A percentile compares a stretch with the other conserved stretches of the same genome.
phyloP scores from a whole-genome alignment of 2,329 filamentous ascomycete genomes.

The Hypoxylon sp. region DNA sequence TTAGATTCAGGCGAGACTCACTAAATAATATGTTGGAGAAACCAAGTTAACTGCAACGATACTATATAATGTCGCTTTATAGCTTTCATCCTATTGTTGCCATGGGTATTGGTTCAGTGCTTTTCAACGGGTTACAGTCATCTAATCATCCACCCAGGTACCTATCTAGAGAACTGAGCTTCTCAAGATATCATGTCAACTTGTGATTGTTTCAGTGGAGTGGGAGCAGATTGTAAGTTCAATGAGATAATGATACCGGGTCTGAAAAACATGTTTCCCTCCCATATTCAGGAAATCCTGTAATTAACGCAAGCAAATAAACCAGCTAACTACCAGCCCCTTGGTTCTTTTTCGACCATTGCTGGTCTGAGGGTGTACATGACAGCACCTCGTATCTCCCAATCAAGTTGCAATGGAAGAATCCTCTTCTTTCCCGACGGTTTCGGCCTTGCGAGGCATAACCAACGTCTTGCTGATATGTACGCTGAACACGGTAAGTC shows the following conservation, averaged over 20 bases:
- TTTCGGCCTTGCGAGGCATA: constrained; percentile 31
- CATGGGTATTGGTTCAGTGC: neutral
- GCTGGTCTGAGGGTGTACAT: constrained; percentile 26
- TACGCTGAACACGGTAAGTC: constrained; percentile 17
- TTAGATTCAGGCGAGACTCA: neutral
- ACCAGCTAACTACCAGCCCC: constrained; percentile 7
- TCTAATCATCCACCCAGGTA: no score
- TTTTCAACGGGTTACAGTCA: neutral
- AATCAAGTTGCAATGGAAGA: neutral
- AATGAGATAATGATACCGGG: neutral
- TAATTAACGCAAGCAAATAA: constrained; percentile 4
- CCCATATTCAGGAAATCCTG: neutral
- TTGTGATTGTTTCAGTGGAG: constrained; percentile 29
- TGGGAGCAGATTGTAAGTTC: constrained; percentile 20
- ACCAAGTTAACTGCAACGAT: neutral
- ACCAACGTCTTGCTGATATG: constrained; percentile 31
- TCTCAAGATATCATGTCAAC: constrained; percentile 19
- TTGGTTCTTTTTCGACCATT: constrained; percentile 13
- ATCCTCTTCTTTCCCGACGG: constrained; percentile 27
- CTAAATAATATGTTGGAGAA: neutral
- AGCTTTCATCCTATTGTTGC: neutral
- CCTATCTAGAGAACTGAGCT: no score
- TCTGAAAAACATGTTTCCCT: neutral
- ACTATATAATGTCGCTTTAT: neutral
- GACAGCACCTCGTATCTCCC: neutral